Base-by-base conservation (phyloP, 164 flowering plant genomes). In the Houttuynia cordata region DNA sequence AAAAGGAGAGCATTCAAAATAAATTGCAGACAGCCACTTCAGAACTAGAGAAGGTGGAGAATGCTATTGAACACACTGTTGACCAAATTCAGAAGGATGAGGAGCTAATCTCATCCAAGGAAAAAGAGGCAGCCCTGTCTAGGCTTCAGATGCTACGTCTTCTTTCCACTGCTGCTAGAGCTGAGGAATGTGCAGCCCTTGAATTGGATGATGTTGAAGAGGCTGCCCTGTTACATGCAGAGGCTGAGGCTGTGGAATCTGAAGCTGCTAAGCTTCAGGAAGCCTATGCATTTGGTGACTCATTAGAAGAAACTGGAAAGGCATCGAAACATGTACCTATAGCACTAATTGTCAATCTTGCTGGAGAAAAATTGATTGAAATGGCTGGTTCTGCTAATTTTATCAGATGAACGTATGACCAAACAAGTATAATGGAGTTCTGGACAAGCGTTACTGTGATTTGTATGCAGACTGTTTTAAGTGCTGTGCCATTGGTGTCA, bases 171-270 rank as follows among this genome's bases (percentile, higher is more conserved):
- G 71, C 81, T 60, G 83, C 87, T 23, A 76, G 59, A 68, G 83
- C 86, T 12, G 96, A 88, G 76, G 79, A 84, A 70, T 67, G 73
- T 12, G 86, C 88, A 62, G 84, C 92, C 60, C 61, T 84, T 51
- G 84, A 85, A 67, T 61, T 88, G 65, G 81, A 84, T 37, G 85
- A 88, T 61, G 60, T 62, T 40, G 92, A 85, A 75, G 96, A 88
- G 76, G 96, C 90, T 15, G 65, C 71, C 6, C 66, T 77, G 62
- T 79, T 88, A 25, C 76, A 73, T 60, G 78, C 72, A 19, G 96
- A 88, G 73, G 86, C 83, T 57, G 81, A 83, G 68, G 79, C 82
- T 63, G 86, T 87, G 22, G 72, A 78, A 20, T 59, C 68, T 19
- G 88, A 85, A 73, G 90, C 90, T 25, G 65, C 68, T 59, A 68